These are phyloP conservation scores for Mycena amicta DNA, from an alignment of 768 basidiomycete species.

Conservation along the genomic window DNA sequence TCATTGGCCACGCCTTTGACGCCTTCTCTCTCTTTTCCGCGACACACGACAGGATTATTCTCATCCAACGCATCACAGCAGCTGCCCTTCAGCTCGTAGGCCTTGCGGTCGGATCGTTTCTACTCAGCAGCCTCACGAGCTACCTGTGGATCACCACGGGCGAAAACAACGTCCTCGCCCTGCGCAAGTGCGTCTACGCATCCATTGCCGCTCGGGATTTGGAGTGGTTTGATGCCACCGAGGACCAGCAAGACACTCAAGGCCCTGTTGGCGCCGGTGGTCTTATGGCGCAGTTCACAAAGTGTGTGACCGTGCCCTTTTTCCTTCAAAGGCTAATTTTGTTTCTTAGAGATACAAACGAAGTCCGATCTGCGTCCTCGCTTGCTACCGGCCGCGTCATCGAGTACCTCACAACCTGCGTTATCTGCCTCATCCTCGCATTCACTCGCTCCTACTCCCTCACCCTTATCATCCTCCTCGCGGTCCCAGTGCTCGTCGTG, in stretches of 20 bases:
- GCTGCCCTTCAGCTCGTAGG: conserved; percentile 68
- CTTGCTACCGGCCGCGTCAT: conserved; percentile 76
- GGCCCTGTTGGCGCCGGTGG: conserved; percentile 81
- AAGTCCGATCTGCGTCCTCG: conserved; percentile 84
- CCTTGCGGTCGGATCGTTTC: conserved; percentile 65
- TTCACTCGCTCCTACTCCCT: conserved; percentile 80
- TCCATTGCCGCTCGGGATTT: conserved; percentile 72
- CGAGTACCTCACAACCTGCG: conserved; percentile 78
- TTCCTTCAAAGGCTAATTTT: not conserved
- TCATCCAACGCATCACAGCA: conserved; percentile 59
- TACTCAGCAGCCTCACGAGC: conserved; percentile 74
- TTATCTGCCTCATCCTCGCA: conserved; percentile 81
- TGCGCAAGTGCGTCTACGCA: conserved; percentile 69
- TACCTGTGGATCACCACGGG: conserved; percentile 87
- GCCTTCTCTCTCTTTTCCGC: conserved; percentile 62
- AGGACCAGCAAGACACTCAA: conserved; percentile 40
- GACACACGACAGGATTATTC: conserved; percentile 46
- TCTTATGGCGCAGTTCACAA: conserved; percentile 90
- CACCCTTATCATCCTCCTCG: conserved; percentile 89
- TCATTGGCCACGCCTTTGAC: conserved; percentile 78
- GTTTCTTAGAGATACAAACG: conserved; percentile 84
- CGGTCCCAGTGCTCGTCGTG: conserved; percentile 80
- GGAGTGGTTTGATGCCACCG: conserved; percentile 89
- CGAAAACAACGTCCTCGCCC: conserved; percentile 71
- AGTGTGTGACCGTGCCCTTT: conserved; percentile 42